phyloP scores from a whole-genome alignment of 1,139 yeast genomes.

The Blastobotrys petasosporus region DNA sequence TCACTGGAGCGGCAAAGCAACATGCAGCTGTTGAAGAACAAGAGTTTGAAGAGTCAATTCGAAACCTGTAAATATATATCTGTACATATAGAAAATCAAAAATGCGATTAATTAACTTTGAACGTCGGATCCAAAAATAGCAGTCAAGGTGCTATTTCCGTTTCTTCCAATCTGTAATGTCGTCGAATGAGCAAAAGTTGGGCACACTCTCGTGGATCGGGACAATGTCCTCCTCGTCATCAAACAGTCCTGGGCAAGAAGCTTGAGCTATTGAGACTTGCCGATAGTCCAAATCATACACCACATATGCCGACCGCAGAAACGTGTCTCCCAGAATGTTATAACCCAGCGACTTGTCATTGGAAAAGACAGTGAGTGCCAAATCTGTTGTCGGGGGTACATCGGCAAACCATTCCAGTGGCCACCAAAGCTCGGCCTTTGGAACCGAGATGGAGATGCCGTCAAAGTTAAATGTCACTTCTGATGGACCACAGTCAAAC shows the following conservation, averaged over 20 bases:
- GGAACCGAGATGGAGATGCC: slow-evolving; percentile 43
- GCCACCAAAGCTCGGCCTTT: slow-evolving; percentile 34
- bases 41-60: not conserved
- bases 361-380: slow-evolving; percentile 23
- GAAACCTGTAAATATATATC: not conserved
- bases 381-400: slow-evolving; percentile 16
- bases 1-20: too few species aligned
- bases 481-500: slow-evolving; percentile 23
- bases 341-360: slow-evolving; percentile 20
- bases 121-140: not conserved
- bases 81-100: not conserved
- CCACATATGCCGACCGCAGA: slow-evolving; percentile 67
- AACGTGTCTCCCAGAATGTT: slow-evolving; percentile 62
- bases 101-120: too few species aligned
- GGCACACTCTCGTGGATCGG: slow-evolving; percentile 1
- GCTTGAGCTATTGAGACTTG: slow-evolving; percentile 23
- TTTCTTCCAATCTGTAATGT: not conserved
- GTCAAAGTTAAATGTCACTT: slow-evolving; percentile 38
- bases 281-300: slow-evolving; percentile 49
- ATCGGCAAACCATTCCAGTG: slow-evolving; percentile 22
- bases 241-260: not conserved
- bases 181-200: not conserved
- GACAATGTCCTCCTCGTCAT: slow-evolving; percentile 1
- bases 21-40: not conserved
- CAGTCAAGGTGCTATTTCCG: not conserved